These are phyloP conservation scores for Aspergillus sp. DNA, from an alignment of 2,329 filamentous ascomycete species.

Conservation along the genomic window DNA sequence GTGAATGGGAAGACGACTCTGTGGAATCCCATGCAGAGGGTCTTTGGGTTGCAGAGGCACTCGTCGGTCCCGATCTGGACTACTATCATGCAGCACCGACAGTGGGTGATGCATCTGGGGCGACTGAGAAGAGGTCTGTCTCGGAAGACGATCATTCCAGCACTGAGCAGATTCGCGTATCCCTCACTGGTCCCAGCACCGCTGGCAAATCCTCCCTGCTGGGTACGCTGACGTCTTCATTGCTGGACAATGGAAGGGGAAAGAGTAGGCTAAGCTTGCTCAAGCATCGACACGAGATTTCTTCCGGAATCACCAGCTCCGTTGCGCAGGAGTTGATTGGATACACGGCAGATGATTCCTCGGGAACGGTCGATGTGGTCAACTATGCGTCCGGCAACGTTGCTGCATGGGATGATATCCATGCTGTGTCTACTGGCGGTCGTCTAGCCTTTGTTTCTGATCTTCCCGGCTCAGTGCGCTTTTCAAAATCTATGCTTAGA, in stretches of 20 bases:
- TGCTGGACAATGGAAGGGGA: conserved; percentile 83
- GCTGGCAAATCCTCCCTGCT: conserved; percentile 89
- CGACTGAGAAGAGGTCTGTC: conserved; percentile 4
- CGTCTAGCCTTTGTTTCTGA: conserved; percentile 84
- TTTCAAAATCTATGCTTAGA: conserved; percentile 78
- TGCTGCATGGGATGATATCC: conserved; percentile 90
- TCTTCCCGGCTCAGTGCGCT: conserved; percentile 84
- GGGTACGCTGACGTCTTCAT: conserved; percentile 80
- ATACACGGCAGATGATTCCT: conserved; percentile 47
- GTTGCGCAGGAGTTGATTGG: conserved; percentile 90
- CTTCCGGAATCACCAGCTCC: conserved; percentile 85
- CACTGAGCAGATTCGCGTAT: conserved; percentile 74
- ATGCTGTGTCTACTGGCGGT: conserved; percentile 64
- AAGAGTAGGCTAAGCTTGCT: conserved; percentile 82
- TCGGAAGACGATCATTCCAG: conserved; percentile 36
- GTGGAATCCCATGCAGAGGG: conserved; percentile 41
- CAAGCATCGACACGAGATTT: conserved; percentile 89
- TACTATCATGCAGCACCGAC: conserved; percentile 23
- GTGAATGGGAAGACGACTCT: conserved; percentile 49
- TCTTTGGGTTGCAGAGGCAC: conserved; percentile 82
- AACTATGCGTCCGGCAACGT: conserved; percentile 85
- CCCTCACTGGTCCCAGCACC: conserved; percentile 79
- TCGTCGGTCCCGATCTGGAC: conserved; percentile 68
- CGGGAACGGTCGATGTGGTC: conserved; percentile 48
- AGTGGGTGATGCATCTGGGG: conserved; percentile 1